Conservation (phyloP, 139 green algal species). For the Zygnema circumcarinatum region DNA sequence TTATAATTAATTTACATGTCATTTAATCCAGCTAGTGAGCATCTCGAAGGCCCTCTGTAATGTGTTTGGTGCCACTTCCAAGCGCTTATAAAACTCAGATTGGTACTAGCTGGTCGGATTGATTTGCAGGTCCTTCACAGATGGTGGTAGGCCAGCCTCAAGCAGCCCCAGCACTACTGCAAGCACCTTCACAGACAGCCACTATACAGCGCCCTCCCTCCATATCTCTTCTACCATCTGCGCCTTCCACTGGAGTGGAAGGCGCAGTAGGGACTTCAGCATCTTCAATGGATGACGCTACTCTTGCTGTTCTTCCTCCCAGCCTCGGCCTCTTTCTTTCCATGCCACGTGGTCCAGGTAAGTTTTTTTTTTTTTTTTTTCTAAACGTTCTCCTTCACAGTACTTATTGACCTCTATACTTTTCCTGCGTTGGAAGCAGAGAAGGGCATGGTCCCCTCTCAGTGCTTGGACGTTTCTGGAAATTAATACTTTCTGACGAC, state of each 20-base stretch:
- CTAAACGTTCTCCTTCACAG: too few species aligned
- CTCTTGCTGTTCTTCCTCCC: neutral
- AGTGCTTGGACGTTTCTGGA: too few species aligned
- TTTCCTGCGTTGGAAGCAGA: too few species aligned
- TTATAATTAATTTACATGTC: too few species aligned
- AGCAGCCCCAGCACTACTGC: neutral
- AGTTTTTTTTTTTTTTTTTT: neutral
- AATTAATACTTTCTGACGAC: neutral
- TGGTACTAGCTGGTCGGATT: too few species aligned
- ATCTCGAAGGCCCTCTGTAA: too few species aligned
- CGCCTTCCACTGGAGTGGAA: neutral
- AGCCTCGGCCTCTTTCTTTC: neutral
- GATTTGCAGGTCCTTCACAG: neutral
- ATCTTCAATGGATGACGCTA: conserved; percentile 11
- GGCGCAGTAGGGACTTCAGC: neutral
- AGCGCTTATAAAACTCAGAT: too few species aligned
- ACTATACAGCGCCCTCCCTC: neutral
- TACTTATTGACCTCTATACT: too few species aligned
- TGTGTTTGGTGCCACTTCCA: too few species aligned
- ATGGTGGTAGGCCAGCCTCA: neutral
- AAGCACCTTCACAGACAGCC: neutral
- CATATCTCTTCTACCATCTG: neutral
- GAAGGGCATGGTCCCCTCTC: too few species aligned
- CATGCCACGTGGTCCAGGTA: neutral
- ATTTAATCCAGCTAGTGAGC: too few species aligned